Percentiles rank a stretch among this genome's conserved stretches.
Evolutionary conservation across 371 early-diverging fungal genomes (phyloP).

Genomic region (Saksenaea vasiformis): DNA sequence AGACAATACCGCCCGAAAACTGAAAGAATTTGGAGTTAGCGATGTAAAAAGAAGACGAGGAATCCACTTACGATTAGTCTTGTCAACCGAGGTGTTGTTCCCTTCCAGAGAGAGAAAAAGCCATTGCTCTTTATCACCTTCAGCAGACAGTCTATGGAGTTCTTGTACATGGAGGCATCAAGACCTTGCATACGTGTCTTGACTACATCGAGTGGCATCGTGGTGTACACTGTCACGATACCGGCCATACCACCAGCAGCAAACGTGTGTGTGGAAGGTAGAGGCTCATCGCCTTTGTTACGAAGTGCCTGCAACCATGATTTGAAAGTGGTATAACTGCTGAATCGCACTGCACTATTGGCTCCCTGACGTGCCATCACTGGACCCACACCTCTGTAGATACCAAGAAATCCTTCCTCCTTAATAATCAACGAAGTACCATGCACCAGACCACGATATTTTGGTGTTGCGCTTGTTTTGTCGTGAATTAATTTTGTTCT

Average conservation of each 20-base stretch:
- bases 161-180: conserved; percentile 70
- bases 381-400: conserved; percentile 88
- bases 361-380: conserved; percentile 93
- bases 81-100: conserved; percentile 87
- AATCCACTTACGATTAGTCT: conserved; percentile 75
- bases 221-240: conserved; percentile 86
- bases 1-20: conserved; percentile 94
- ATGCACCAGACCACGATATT: conserved; percentile 80
- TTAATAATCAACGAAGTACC: conserved; percentile 68
- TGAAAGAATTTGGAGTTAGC: conserved; percentile 22
- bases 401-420: conserved; percentile 80
- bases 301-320: conserved; percentile 52
- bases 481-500: conserved; percentile 88
- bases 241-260: conserved; percentile 84
- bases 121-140: conserved; percentile 78
- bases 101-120: conserved; percentile 86
- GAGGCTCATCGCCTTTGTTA: conserved; percentile 40
- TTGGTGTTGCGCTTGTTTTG: conserved; percentile 61
- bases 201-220: conserved; percentile 94
- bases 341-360: conserved; percentile 89
- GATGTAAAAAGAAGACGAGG: background rate
- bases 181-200: conserved; percentile 94
- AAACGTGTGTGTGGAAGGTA: conserved; percentile 73
- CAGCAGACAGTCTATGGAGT: conserved; percentile 73
- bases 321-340: conserved; percentile 79